Evolutionary conservation across 2,329 filamentous ascomycete species (phyloP), one percentile per base, ranked within the genome.

Genomic region (Chaetomiaceae sp.): DNA sequence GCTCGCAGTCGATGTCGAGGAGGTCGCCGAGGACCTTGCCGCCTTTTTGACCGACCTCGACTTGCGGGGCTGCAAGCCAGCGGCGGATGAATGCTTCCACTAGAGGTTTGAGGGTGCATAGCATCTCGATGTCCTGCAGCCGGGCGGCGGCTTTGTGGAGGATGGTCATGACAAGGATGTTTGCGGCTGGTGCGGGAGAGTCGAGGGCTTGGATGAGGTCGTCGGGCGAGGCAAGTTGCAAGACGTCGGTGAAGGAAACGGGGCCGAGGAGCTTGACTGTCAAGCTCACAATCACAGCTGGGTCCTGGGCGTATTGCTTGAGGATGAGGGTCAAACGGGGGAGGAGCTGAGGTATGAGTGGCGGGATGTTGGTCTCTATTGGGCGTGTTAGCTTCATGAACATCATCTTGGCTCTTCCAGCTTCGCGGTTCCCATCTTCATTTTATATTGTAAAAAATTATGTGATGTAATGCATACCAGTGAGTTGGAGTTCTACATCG

Each of bases 401-500:
- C 19, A 3, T 2, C 2, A 9, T 2, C 2, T 4, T 2, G 5
- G 9, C 17, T 16, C 8, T 4, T 9, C n/a, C 9, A n/a, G n/a
- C n/a, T n/a, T n/a, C n/a, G n/a, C n/a, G n/a, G n/a, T n/a, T n/a
- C n/a, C n/a, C n/a, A n/a, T n/a, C n/a, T n/a, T n/a, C n/a, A n/a
- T n/a, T n/a, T n/a, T n/a, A n/a, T n/a, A n/a, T n/a, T n/a, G n/a
- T n/a, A n/a, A n/a, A n/a, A n/a, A n/a, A n/a, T n/a, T n/a, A n/a
- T 13, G 10, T n/a, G 16, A 6, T 19, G n/a, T 62, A 17, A 21
- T 2, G n/a, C n/a, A n/a, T 40, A 76, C 78, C 75, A 37, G 71
- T 82, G 14, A 84, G 68, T 60, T 83, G 79, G 4, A 83, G 72
- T 58, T 79, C 75, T 39, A 83, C 74, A 60, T 80, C 68, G 60